Evolutionary conservation across 2,329 filamentous ascomycete species (phyloP).

Genomic region (Coleophoma eucalyptorum): DNA sequence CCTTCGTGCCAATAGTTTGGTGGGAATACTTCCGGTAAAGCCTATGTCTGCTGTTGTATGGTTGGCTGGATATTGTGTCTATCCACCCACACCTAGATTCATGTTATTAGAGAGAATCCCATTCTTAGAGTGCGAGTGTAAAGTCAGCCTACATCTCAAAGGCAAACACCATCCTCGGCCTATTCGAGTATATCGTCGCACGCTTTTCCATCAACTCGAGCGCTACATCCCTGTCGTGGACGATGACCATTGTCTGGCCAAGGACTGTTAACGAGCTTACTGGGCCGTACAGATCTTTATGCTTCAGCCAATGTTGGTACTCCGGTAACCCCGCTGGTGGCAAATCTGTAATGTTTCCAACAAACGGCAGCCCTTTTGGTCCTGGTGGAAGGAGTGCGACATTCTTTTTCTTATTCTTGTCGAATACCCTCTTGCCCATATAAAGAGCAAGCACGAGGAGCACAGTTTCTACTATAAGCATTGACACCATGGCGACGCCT

Average conservation of each 20-base stretch:
- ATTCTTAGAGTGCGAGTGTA: too few relatives aligned
- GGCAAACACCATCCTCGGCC: constrained; percentile 28
- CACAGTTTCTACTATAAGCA: too few relatives aligned
- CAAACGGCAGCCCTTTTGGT: constrained; percentile 32
- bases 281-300: constrained; percentile 6
- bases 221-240: constrained; percentile 33
- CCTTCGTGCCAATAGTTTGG: constrained; percentile 40
- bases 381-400: constrained; percentile 25
- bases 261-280: constrained; percentile 35
- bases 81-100: constrained; percentile 32
- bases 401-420: too few relatives aligned
- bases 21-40: constrained; percentile 40
- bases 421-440: too few relatives aligned
- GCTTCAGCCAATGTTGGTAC: too few relatives aligned
- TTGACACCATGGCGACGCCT: too few relatives aligned
- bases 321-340: too few relatives aligned
- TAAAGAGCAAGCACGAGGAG: too few relatives aligned
- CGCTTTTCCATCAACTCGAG: constrained; percentile 34
- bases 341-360: constrained; percentile 34
- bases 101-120: too few relatives aligned
- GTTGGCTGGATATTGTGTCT: constrained; percentile 28
- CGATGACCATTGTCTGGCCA: constrained; percentile 35
- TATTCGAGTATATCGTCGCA: constrained; percentile 30
- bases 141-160: constrained; percentile 30
- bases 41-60: constrained; percentile 33